Base-by-base conservation (phyloP, 2,329 filamentous ascomycete species). In the Colletotrichum plurivorum region DNA sequence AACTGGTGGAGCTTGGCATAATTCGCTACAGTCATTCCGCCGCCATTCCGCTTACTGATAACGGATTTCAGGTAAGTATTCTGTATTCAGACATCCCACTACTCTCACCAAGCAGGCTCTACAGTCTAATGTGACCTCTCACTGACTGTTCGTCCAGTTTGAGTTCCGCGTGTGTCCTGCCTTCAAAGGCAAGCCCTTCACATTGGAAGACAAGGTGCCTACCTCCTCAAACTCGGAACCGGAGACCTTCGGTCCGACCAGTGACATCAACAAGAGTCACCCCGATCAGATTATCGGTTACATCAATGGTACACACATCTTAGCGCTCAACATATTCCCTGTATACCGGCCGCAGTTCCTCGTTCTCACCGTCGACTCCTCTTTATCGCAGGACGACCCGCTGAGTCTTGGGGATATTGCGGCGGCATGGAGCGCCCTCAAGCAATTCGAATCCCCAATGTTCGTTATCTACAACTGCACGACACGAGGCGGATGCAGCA, bases 261-360 rank as follows among this genome's bases (percentile, higher is more conserved):
- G 53, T 39, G 53, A 55, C 53, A 55, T 55, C 31, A 55, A 39
- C 53, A 55, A 55, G 13, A 55, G 53, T 13, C 53, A 55, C 6
- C 53, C 53, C 36, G 53, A 55, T 12, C 53, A 55, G 53, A 41
- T 36, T 9, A 39, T 55, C 27, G 53, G 53, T 4, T 18, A 55
- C 22, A 31, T 55, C 31, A 36, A 55, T 12, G 53, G 12, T 27
- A 55, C 53, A 4, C 53, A 55, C 8, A 16, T 55, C n/a, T 16
- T 41, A 12, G 27, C 31, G 6, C n/a, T 55, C 13, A 55, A 55
- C 27, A 55, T 55, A 25, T 55, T 9, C 36, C 53, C 53, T 7
- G 53, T 36, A 12, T 39, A 39, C 27, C 53, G 53, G 15, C 53
- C 53, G 7, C 53, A 55, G 31, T 55, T 39, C 31, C 53, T 55